Evolutionary conservation across 257 asterid genomes (phyloP).

Genomic region (Solanum phureja): DNA sequence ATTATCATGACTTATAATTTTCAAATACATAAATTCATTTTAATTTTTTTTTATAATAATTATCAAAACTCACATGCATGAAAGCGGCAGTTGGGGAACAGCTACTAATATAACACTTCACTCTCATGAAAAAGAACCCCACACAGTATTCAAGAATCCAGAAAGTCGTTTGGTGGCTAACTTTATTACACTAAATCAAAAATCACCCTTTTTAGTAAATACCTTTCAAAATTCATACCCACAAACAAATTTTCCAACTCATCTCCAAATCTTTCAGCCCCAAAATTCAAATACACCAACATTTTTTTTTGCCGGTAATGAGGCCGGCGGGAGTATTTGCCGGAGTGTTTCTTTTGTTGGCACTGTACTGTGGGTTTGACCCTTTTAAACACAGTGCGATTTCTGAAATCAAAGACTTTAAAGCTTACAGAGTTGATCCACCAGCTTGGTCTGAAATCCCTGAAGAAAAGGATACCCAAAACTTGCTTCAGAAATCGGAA

Average conservation of each 20-base stretch:
- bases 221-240: background rate
- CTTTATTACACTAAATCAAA: background rate
- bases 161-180: background rate
- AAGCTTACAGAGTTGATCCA: slow-evolving; percentile 47
- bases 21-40: no score
- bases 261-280: background rate
- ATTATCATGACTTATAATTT: no score
- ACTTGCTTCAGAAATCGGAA: slow-evolving; percentile 79
- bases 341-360: slow-evolving; percentile 38
- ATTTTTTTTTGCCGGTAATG: slow-evolving; percentile 24
- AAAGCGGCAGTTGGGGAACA: background rate
- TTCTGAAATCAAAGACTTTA: slow-evolving; percentile 57
- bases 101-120: background rate
- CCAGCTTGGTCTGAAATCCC: slow-evolving; percentile 66
- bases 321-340: slow-evolving; percentile 31
- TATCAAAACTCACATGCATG: background rate
- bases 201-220: background rate
- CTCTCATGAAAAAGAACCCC: background rate
- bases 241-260: background rate
- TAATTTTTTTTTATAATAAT: no score
- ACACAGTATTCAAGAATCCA: background rate
- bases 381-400: slow-evolving; percentile 69
- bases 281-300: background rate
- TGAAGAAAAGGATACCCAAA: slow-evolving; percentile 35
- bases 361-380: slow-evolving; percentile 74